Base-by-base conservation (phyloP, 768 basidiomycete species). In the Podaxis sp. region DNA sequence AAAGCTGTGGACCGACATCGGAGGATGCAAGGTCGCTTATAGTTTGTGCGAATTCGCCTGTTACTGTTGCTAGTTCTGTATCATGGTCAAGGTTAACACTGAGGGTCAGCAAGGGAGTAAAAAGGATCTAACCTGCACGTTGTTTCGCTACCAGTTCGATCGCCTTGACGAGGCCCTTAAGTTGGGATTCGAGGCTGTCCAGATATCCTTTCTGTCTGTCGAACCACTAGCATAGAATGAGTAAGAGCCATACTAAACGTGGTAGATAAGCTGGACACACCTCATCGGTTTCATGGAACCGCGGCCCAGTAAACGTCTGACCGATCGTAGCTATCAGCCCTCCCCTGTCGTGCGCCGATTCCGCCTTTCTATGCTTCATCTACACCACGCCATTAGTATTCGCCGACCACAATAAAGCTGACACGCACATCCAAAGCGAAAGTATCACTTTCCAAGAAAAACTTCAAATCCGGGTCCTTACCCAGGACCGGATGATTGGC, bases 371-470 rank as follows among this genome's bases (percentile, higher is more conserved):
- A 65, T 94, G 93, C 71, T 96, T 96, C 67, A 95, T 95, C 95
- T 94, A 70, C 22, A 58, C 56, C 53, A 59, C 3, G 48, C 56
- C 58, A 61, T 58, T 20, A 53, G 40, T 33, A 46, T 11, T 51
- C 17, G 38, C 4, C 26, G 38, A 37, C 24, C 38, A 15, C n/a
- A 36, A 38, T n/a, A 26, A 56, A 15, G 53, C 28, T 24, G 7
- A 55, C 24, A 77, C 94, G 74, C 56, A 95, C 94, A 75, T 99
- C 97, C 60, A 95, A 77, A 12, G 90, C 78, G 73, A 99, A 98
- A 4, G 85, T 89, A 72, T 99, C 97, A 69, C 89, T 92, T 73
- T 99, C 96, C 70, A 99, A 76, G 77, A 99, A 99, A 64, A 95
- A 71, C 74, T 85, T 89, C 67, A 99, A 72, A 72, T 98, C 96